Conservation (phyloP, 306 rosid genomes). For the Castanea crenata region DNA sequence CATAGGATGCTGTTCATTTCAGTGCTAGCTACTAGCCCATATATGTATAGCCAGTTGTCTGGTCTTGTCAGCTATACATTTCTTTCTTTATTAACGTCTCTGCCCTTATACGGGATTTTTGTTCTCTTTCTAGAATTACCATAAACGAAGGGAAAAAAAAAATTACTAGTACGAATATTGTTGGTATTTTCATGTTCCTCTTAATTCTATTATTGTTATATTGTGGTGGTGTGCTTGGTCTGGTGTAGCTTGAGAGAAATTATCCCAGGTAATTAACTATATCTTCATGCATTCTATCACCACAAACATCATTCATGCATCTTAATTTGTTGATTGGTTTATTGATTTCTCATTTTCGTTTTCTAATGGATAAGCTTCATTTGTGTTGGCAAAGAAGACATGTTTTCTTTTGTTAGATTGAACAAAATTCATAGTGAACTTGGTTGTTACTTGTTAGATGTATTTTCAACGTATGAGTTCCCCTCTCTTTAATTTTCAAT, state of each 20-base stretch:
- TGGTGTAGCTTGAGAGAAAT: background rate
- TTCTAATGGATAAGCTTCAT: too few relatives aligned
- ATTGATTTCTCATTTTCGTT: background rate
- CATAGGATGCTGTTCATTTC: constrained; percentile 30
- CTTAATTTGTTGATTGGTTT: too few relatives aligned
- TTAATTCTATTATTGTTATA: background rate
- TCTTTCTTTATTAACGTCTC: background rate
- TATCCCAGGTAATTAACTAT: background rate
- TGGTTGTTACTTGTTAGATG: too few relatives aligned
- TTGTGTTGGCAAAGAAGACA: too few relatives aligned
- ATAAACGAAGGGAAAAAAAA: background rate
- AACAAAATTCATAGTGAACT: too few relatives aligned
- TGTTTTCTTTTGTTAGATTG: too few relatives aligned
- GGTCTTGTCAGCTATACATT: constrained; percentile 15
- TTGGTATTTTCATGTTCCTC: background rate
- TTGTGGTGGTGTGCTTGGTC: background rate
- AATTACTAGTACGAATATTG: background rate
- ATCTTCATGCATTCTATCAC: background rate
- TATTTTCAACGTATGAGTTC: too few relatives aligned
- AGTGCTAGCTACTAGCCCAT: background rate
- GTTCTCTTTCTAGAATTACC: background rate
- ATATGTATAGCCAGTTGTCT: background rate
- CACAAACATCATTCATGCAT: too few relatives aligned
- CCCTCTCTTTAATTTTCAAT: background rate
- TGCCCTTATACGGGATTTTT: background rate